Evolutionary conservation across 352 stramenopile species (phyloP), one percentile per base, ranked within the genome.

Genomic region (Saprolegnia diclina): DNA sequence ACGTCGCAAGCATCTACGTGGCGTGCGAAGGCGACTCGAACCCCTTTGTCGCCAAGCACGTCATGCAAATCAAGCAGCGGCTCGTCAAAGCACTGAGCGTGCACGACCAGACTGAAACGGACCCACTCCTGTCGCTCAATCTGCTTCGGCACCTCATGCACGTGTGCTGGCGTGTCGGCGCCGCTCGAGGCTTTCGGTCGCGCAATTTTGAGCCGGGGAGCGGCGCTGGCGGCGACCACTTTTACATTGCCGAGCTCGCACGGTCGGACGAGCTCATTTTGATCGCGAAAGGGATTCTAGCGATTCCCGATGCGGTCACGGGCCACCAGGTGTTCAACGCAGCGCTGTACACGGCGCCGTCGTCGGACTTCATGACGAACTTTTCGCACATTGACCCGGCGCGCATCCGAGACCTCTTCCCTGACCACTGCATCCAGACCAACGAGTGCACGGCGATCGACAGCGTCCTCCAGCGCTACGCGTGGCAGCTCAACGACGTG

Each of bases 201-300:
- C 52, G 52, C 24, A 3, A 42, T 9, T 6, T 5, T 5, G 29
- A 35, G 29, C 5, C 29, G 29, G 29, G 29, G 29, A n/a, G 42
- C 42, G 11, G 13, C 35, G 29, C 37, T 16, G 62, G 32, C 44
- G 29, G n/a, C 48, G 61, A 54, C 61, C 29, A 52, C 37, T 52
- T 55, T 16, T 61, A 44, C 24, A 62, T 56, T n/a, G 42, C 32
- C 7, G 63, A 69, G 19, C 24, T 69, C 19, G 54, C 50, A 16
- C 44, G 63, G n/a, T 69, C 63, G 5, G 26, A 21, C n/a, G 63
- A 69, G 53, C 63, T 69, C 21, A 40, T 61, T 13, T 18, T 69
- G 13, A 45, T 69, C n/a, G 38, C 63, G 44, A 69, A 69, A 48
- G 63, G 63, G 45, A 61, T 69, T n/a, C 44, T n/a, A 16, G 46